phyloP scores from a whole-genome alignment of 2,329 filamentous ascomycete genomes.

The Fusarium phyllophilum region DNA sequence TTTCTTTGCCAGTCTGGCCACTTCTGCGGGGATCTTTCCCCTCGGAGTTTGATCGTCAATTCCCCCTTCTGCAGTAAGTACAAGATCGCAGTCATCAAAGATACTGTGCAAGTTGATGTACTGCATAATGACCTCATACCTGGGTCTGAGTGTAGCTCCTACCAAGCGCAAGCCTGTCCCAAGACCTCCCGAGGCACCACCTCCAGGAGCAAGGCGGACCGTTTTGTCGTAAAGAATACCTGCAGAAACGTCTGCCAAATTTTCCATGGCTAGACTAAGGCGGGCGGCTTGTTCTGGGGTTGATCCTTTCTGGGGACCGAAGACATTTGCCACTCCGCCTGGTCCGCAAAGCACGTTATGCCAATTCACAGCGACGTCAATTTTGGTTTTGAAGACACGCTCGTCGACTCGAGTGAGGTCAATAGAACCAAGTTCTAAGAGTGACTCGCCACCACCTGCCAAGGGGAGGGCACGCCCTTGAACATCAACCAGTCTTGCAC shows the following conservation, averaged over 20 bases:
- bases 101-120: conserved; percentile 60
- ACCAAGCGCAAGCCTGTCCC: conserved; percentile 61
- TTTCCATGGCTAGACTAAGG: conserved; percentile 56
- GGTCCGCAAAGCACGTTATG: conserved; percentile 62
- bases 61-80: conserved; percentile 63
- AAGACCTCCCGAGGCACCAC: conserved; percentile 63
- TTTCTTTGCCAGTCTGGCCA: conserved; percentile 58
- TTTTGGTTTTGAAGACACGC: conserved; percentile 42
- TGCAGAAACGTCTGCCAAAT: conserved; percentile 51
- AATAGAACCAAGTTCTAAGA: conserved; percentile 51
- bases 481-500: conserved; percentile 54
- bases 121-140: conserved; percentile 61
- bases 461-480: conserved; percentile 50
- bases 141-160: conserved; percentile 56
- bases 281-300: conserved; percentile 54
- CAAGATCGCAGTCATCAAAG: conserved; percentile 59
- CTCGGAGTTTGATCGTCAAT: conserved; percentile 62
- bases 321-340: conserved; percentile 60
- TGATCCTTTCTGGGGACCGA: conserved; percentile 63
- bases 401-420: conserved; percentile 52
- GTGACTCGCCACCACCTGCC: conserved; percentile 54
- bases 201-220: conserved; percentile 54
- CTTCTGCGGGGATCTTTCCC: conserved; percentile 64
- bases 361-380: conserved; percentile 63
- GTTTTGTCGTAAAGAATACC: conserved; percentile 47